A percentile compares a stretch with the other conserved stretches of the same genome.
phyloP scores from a whole-genome alignment of 306 rosid genomes.

The Lathyrus tuberosus region DNA sequence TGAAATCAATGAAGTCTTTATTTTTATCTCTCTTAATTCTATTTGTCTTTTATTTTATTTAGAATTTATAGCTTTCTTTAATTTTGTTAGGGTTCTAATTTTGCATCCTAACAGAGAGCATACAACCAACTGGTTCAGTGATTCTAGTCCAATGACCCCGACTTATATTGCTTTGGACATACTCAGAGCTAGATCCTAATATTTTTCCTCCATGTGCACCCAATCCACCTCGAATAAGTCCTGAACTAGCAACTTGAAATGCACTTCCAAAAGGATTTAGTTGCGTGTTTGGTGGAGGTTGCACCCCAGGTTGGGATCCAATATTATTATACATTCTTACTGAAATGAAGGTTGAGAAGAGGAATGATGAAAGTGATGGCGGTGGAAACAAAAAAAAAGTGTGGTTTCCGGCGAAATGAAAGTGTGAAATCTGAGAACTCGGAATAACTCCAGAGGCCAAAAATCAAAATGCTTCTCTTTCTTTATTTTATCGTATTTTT shows the following conservation, averaged over 20 bases:
- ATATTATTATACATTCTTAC: slow-evolving; percentile 69
- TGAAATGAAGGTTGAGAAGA: slow-evolving; percentile 13
- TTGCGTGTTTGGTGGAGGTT: slow-evolving; percentile 56
- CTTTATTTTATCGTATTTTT: no score
- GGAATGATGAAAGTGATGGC: neutral
- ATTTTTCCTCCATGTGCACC: slow-evolving; percentile 97
- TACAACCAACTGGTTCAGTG: slow-evolving; percentile 96
- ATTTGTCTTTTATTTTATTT: no score
- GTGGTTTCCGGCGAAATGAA: slow-evolving; percentile 24
- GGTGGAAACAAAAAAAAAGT: neutral
- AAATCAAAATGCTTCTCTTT: neutral
- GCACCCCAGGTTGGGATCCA: slow-evolving; percentile 68
- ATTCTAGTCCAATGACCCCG: slow-evolving; percentile 99
- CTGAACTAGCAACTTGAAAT: slow-evolving; percentile 91
- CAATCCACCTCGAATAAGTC: slow-evolving; percentile 90
- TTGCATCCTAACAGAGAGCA: no score
- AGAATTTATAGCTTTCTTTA: no score
- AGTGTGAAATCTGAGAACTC: slow-evolving; percentile 38
- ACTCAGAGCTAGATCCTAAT: slow-evolving; percentile 92
- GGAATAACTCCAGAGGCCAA: slow-evolving; percentile 22
- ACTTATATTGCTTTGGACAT: slow-evolving; percentile 99
- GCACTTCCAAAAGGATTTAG: slow-evolving; percentile 90
- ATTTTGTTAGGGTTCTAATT: no score
- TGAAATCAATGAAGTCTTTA: no score
- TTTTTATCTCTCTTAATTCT: no score